Evolutionary conservation across 2,329 filamentous ascomycete genomes (phyloP).

Genomic region (Amesomyces nigricolor): DNA sequence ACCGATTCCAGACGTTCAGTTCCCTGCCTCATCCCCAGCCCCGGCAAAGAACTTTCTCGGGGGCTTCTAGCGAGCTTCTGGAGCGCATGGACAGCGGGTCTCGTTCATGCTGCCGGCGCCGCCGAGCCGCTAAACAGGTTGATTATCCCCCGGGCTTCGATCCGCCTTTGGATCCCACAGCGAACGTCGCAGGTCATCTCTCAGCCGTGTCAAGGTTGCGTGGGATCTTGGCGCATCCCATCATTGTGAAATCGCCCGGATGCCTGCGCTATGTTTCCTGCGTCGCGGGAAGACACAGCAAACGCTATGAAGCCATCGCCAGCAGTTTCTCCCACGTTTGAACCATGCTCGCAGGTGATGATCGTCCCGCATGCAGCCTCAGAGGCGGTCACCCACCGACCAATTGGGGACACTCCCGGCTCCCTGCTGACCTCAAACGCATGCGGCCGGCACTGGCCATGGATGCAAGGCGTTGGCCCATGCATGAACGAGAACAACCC

Average conservation of each 20-base stretch:
- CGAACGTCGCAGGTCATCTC: too few relatives aligned
- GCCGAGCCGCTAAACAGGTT: not conserved
- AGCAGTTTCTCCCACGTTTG: not conserved
- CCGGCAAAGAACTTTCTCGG: slow-evolving; percentile 12
- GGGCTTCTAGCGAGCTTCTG: slow-evolving; percentile 2
- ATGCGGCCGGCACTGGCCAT: slow-evolving; percentile 23
- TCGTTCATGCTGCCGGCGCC: slow-evolving; percentile 3
- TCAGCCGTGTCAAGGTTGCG: too few relatives aligned
- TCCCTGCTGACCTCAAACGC: slow-evolving; percentile 24
- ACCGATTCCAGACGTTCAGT: not conserved
- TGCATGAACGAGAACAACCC: slow-evolving; percentile 20
- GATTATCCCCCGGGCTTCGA: not conserved
- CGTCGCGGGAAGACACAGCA: too few relatives aligned
- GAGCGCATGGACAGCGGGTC: not conserved
- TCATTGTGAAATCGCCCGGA: too few relatives aligned
- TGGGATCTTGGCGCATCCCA: too few relatives aligned
- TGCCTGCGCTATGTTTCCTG: too few relatives aligned
- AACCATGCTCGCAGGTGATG: not conserved
- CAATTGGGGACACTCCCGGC: slow-evolving; percentile 25
- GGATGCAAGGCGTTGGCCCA: slow-evolving; percentile 24
- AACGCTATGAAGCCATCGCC: not conserved
- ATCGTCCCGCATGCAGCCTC: slow-evolving; percentile 12
- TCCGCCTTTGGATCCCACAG: not conserved
- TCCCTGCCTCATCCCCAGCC: not conserved
- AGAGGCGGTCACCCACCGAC: slow-evolving; percentile 10